A percentile compares a stretch with the other conserved stretches of the same genome.
Evolutionary conservation across 768 basidiomycete genomes (phyloP).

Genomic region (Clitopilus passeckerianus): DNA sequence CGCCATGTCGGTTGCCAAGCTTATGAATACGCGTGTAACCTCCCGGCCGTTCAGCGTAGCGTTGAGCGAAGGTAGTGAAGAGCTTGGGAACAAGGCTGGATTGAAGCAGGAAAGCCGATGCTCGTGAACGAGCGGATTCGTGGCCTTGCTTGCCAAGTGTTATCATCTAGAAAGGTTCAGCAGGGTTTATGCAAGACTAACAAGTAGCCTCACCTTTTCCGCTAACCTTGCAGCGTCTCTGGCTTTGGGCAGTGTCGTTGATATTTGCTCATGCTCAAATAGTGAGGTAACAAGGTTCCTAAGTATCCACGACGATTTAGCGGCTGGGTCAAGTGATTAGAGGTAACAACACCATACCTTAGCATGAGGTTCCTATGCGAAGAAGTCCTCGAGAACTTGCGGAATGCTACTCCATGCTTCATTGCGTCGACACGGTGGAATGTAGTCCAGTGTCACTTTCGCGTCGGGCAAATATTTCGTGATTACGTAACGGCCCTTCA

Average conservation of each 20-base stretch:
- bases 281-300: conserved; percentile 95
- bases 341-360: conserved; percentile 49
- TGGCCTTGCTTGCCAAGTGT: conserved; percentile 87
- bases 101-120: conserved; percentile 76
- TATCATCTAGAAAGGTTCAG: conserved; percentile 52
- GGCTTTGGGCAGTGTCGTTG: conserved; percentile 94
- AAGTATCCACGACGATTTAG: no score
- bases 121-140: conserved; percentile 62
- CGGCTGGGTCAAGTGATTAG: neutral
- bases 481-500: neutral
- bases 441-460: neutral
- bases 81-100: conserved; percentile 73
- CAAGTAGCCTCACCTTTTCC: conserved; percentile 62
- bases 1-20: conserved; percentile 84
- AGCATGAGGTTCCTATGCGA: conserved; percentile 93
- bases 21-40: conserved; percentile 95
- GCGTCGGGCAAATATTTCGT: neutral
- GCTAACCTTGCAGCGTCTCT: conserved; percentile 87
- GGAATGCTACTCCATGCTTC: conserved; percentile 93
- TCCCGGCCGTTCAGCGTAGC: conserved; percentile 80
- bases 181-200: neutral
- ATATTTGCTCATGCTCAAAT: conserved; percentile 92
- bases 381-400: conserved; percentile 88
- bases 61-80: conserved; percentile 71
- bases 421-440: conserved; percentile 31